Evolutionary conservation across 345 rosid species (phyloP).

Genomic region (Eucalyptus pauciflora): DNA sequence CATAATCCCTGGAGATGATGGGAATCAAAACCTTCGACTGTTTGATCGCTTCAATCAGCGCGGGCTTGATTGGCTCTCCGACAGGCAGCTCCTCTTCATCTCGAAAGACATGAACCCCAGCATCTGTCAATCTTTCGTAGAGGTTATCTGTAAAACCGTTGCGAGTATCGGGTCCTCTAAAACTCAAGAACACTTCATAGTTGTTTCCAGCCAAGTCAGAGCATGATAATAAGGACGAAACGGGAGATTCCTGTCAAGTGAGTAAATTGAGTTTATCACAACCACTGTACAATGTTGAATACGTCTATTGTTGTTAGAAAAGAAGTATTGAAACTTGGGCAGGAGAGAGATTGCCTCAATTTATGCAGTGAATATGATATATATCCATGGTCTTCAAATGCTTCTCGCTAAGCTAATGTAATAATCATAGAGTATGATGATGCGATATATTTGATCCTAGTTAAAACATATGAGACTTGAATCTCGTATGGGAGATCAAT

Average conservation of each 20-base stretch:
- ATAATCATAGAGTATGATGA: too few relatives aligned
- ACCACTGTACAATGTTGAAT: background rate
- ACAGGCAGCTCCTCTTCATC: background rate
- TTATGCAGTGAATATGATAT: background rate
- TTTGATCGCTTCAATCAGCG: background rate
- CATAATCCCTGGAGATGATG: background rate
- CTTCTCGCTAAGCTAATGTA: background rate
- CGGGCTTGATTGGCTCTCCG: background rate
- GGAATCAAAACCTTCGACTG: background rate
- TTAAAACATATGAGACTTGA: too few relatives aligned
- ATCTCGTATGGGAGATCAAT: too few relatives aligned
- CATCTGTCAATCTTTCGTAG: background rate
- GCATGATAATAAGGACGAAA: accelerated
- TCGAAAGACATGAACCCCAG: background rate
- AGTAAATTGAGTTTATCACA: background rate
- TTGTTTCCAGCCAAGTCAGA: background rate
- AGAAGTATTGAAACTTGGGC: background rate
- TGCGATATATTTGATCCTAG: too few relatives aligned
- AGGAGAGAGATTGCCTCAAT: background rate
- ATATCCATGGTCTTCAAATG: background rate
- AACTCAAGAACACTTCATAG: background rate
- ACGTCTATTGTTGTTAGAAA: accelerated
- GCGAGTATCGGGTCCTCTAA: background rate
- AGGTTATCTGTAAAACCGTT: background rate
- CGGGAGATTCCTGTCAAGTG: background rate